Conservation (phyloP, 768 basidiomycete species). For the Cyclocybe cylindracea region DNA sequence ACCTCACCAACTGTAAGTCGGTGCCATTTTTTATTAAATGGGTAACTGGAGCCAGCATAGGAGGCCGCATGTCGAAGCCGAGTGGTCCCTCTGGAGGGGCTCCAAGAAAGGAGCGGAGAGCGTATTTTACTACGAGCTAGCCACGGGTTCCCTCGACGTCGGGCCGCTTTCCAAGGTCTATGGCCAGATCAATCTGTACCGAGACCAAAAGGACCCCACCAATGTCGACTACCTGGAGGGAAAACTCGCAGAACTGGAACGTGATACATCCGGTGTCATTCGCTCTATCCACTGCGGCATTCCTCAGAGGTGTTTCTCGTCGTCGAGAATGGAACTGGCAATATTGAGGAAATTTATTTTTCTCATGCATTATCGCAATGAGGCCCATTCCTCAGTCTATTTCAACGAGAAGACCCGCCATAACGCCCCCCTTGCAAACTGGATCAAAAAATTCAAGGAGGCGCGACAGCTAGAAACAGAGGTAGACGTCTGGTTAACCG, state of each 20-base stretch:
- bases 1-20: too few relatives aligned
- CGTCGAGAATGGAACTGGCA: conserved; percentile 28
- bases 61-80: too few relatives aligned
- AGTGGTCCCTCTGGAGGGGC: conserved; percentile 2
- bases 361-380: conserved; percentile 33
- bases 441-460: conserved; percentile 24
- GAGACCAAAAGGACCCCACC: conserved; percentile 16
- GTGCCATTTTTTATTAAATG: too few relatives aligned
- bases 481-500: conserved; percentile 29
- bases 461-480: conserved; percentile 17
- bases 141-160: conserved; percentile 11
- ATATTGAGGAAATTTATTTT: conserved; percentile 36
- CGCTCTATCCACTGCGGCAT: conserved; percentile 13
- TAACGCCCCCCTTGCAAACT: conserved; percentile 19
- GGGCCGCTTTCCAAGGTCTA: conserved; percentile 17
- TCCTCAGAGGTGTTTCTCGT: conserved; percentile 3
- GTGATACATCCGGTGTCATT: conserved; percentile 23
- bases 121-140: conserved; percentile 23
- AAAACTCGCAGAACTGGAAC: conserved; percentile 28
- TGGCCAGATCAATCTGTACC: conserved; percentile 25
- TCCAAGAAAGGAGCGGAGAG: conserved; percentile 5
- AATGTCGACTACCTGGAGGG: conserved; percentile 30
- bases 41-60: neutral
- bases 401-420: conserved; percentile 27
- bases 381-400: conserved; percentile 19